These are phyloP conservation scores for Pythium guiyangense DNA, from an alignment of 352 stramenopile species.

Conservation along the genomic window DNA sequence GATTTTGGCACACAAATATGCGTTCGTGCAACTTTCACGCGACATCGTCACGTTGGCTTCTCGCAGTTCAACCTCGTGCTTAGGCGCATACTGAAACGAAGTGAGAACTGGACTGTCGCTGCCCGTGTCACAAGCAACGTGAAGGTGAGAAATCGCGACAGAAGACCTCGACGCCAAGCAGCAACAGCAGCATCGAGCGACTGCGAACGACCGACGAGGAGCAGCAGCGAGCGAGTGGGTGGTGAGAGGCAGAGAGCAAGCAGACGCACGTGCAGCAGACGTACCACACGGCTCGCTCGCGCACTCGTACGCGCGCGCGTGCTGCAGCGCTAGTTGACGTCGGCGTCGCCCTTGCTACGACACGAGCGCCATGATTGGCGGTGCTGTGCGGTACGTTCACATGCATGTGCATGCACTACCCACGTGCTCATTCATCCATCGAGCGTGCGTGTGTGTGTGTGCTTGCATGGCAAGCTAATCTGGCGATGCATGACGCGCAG, in stretches of 20 bases:
- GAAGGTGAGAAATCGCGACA: background rate
- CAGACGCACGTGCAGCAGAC: too few relatives aligned
- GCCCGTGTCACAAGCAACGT: background rate
- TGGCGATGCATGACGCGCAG: slow-evolving; percentile 12
- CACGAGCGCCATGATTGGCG: slow-evolving; percentile 2
- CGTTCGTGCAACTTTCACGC: background rate
- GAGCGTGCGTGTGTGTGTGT: too few relatives aligned
- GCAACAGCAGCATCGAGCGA: background rate
- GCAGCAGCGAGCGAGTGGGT: background rate
- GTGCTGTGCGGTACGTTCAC: slow-evolving; percentile 8
- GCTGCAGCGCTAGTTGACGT: too few relatives aligned
- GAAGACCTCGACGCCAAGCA: background rate
- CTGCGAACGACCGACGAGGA: background rate
- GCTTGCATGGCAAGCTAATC: too few relatives aligned
- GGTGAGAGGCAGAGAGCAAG: slow-evolving; percentile 1
- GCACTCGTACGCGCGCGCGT: too few relatives aligned
- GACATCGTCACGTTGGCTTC: background rate
- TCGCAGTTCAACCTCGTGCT: background rate
- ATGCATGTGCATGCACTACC: background rate
- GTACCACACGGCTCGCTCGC: too few relatives aligned
- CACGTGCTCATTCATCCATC: too few relatives aligned
- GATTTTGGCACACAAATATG: background rate
- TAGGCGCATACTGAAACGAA: background rate
- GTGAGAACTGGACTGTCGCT: background rate
- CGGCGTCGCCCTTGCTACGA: background rate